phyloP scores from a whole-genome alignment of 768 basidiomycete species.

The Suillus tomentosus region DNA sequence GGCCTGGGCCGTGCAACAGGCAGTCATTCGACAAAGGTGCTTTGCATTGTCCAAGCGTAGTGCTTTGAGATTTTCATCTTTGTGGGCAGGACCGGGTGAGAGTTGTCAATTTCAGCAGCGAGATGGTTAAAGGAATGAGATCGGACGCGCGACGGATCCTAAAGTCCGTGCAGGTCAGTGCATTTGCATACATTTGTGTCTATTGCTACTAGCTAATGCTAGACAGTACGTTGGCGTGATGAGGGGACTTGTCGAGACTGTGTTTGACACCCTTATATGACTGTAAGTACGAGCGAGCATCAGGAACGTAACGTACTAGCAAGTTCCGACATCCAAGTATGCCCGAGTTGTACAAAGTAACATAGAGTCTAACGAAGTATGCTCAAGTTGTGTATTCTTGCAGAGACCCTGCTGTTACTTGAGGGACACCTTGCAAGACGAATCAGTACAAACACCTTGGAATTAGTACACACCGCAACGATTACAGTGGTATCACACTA shows the following conservation, averaged over 20 bases:
- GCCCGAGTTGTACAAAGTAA: neutral
- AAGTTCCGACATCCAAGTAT: neutral
- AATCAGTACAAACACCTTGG: too few relatives aligned
- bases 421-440: too few relatives aligned
- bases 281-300: neutral
- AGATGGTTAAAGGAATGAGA: neutral
- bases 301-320: neutral
- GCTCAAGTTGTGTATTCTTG: too few relatives aligned
- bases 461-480: too few relatives aligned
- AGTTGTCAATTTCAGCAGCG: neutral
- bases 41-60: neutral
- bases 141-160: neutral
- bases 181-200: neutral
- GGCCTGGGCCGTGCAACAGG: neutral
- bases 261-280: neutral
- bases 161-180: neutral
- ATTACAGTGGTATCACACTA: too few relatives aligned
- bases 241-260: neutral
- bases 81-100: neutral
- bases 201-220: neutral
- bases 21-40: neutral
- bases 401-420: too few relatives aligned
- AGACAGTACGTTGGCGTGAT: neutral
- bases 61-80: neutral
- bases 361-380: too few relatives aligned